Percentiles rank a stretch among this genome's conserved stretches.
These are phyloP conservation scores for Neurospora terricola DNA, from an alignment of 495 filamentous ascomycete species.

Conservation along the genomic window DNA sequence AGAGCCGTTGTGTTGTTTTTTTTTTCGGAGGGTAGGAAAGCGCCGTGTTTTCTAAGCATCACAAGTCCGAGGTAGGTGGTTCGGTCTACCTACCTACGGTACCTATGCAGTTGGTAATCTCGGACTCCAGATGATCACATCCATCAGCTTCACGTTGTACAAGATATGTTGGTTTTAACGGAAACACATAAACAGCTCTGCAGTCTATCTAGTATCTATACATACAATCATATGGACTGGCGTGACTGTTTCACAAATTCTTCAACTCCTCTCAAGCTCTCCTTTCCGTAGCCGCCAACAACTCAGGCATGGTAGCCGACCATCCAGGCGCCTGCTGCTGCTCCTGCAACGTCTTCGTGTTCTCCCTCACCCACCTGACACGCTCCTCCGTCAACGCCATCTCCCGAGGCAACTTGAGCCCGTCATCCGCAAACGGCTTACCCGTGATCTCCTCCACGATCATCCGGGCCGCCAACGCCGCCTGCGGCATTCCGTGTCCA, in stretches of 20 bases:
- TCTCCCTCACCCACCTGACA: slow-evolving; percentile 15
- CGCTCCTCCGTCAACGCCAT: slow-evolving; percentile 37
- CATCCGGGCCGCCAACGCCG: slow-evolving; percentile 57
- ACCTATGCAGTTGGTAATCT: not conserved
- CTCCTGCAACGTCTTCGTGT: not conserved
- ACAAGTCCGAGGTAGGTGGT: not conserved
- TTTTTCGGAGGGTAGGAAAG: not conserved
- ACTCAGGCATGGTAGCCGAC: slow-evolving; percentile 5
- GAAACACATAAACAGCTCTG: not conserved
- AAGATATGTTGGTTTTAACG: not conserved
- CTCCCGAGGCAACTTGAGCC: slow-evolving; percentile 29
- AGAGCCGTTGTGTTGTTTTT: not conserved
- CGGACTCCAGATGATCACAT: not conserved
- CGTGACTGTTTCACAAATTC: not conserved
- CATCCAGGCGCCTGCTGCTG: slow-evolving; percentile 10
- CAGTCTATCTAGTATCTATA: not conserved
- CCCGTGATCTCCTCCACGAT: slow-evolving; percentile 52
- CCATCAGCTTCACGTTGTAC: not conserved
- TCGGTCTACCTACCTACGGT: not conserved
- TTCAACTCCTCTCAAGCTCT: not conserved
- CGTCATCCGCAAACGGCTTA: slow-evolving; percentile 3
- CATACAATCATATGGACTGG: not conserved
- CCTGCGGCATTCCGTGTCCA: slow-evolving; percentile 78
- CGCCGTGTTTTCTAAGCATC: not conserved
- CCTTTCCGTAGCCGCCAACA: slow-evolving; percentile 2